phyloP scores from a whole-genome alignment of 805 yeast genomes.

The Metschnikowia hibisci region DNA sequence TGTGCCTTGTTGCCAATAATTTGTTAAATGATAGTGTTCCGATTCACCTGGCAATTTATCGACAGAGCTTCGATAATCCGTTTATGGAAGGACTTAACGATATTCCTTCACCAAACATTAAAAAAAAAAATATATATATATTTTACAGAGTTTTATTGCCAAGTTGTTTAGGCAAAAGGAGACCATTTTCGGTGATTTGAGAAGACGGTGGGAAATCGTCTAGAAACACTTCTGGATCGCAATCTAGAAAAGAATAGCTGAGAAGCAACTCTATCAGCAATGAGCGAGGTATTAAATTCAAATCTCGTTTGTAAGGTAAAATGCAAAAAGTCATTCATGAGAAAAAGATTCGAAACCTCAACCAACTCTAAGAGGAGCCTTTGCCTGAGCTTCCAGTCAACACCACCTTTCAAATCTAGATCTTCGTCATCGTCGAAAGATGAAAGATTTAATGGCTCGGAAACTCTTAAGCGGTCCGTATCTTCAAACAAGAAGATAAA shows the following conservation, averaged over 20 bases:
- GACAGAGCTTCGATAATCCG: conserved; percentile 36
- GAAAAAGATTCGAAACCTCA: neutral
- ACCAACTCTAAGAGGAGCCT: neutral
- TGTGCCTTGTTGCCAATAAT: conserved; percentile 58
- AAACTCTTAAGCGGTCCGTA: conserved; percentile 30
- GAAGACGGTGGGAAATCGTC: conserved; percentile 26
- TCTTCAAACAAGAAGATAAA: conserved; percentile 39
- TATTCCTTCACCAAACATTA: conserved; percentile 31
- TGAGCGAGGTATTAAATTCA: conserved; percentile 1
- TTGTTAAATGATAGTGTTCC: conserved; percentile 31
- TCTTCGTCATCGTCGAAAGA: conserved; percentile 13
- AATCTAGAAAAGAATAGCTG: neutral
- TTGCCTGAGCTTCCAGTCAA: conserved; percentile 21
- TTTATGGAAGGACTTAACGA: conserved; percentile 57
- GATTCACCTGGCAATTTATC: conserved; percentile 16
- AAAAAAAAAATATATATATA: too few relatives aligned
- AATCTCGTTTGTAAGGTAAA: conserved; percentile 10
- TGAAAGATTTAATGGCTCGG: conserved; percentile 6
- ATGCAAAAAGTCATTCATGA: conserved; percentile 10
- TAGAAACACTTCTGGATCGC: conserved; percentile 10
- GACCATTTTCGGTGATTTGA: conserved; percentile 60
- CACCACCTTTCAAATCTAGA: conserved; percentile 14
- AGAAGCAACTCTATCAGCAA: conserved; percentile 6
- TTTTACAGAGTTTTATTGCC: conserved; percentile 49
- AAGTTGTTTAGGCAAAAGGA: conserved; percentile 62